Evolutionary conservation across 768 basidiomycete species (phyloP).

Genomic region (Tricholoma furcatifolium): DNA sequence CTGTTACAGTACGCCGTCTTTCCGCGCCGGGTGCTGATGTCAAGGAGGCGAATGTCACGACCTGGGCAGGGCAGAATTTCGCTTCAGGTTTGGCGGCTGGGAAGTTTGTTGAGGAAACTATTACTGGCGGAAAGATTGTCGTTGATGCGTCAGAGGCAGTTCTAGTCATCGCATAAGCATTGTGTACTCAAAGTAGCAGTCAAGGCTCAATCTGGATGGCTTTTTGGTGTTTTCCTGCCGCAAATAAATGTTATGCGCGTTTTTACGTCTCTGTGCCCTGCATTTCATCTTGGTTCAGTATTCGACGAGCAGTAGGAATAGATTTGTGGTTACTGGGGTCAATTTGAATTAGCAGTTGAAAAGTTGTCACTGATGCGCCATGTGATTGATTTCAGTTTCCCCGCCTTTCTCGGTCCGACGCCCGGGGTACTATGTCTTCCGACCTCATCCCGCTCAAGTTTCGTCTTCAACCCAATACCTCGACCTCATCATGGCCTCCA

Average conservation of each 20-base stretch:
- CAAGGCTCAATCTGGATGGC: too few relatives aligned
- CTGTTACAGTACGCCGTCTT: conserved; percentile 38
- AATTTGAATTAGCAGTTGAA: too few relatives aligned
- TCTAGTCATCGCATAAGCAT: conserved; percentile 26
- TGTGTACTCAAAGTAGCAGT: too few relatives aligned
- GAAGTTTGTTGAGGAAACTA: conserved; percentile 34
- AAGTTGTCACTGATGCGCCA: conserved; percentile 32
- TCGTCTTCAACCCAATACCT: background rate
- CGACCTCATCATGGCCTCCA: conserved; percentile 24
- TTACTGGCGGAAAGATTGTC: conserved; percentile 29
- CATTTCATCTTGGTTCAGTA: too few relatives aligned
- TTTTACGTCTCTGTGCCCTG: too few relatives aligned
- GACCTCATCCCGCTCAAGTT: background rate
- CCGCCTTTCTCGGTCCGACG: too few relatives aligned
- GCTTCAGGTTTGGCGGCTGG: conserved; percentile 40
- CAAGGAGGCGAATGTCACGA: conserved; percentile 39
- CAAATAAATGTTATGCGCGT: too few relatives aligned
- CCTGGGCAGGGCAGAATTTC: conserved; percentile 52
- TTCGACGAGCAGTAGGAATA: too few relatives aligned
- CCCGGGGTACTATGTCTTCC: too few relatives aligned
- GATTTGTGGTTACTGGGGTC: too few relatives aligned
- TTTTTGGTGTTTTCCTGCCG: too few relatives aligned
- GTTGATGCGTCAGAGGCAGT: conserved; percentile 38
- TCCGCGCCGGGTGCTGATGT: conserved; percentile 50
- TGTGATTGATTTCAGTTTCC: too few relatives aligned